These are phyloP conservation scores for Tagetes erecta DNA, from an alignment of 129 eudicot genomes.

Conservation along the genomic window DNA sequence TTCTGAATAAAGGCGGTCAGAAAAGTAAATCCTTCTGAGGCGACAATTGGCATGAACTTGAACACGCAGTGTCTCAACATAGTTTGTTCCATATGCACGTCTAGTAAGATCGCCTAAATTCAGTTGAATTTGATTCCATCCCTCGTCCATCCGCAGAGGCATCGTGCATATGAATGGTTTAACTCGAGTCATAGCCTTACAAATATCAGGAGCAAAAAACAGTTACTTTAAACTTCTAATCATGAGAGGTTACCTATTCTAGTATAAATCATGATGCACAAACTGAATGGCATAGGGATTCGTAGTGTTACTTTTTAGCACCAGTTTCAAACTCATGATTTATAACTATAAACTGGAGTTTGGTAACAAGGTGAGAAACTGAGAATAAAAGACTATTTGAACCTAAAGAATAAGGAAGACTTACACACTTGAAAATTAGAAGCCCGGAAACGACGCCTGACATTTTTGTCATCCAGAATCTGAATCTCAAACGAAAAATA, in stretches of 20 bases:
- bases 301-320: neutral
- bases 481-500: slow-evolving; percentile 98
- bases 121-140: slow-evolving; percentile 97
- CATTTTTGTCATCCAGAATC: slow-evolving; percentile 95
- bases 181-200: slow-evolving; percentile 85
- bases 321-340: neutral
- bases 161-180: slow-evolving; percentile 98
- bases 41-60: slow-evolving; percentile 98
- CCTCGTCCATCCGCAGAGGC: slow-evolving; percentile 95
- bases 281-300: slow-evolving; percentile 12
- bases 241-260: neutral
- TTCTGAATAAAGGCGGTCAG: slow-evolving; percentile 98
- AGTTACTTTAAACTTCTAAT: neutral
- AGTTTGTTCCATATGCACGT: slow-evolving; percentile 97
- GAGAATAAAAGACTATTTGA: slow-evolving; percentile 10
- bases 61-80: slow-evolving; percentile 89
- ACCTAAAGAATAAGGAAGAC: slow-evolving; percentile 49
- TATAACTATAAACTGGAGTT: neutral
- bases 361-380: neutral
- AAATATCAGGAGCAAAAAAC: neutral
- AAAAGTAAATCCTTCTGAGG: slow-evolving; percentile 86
- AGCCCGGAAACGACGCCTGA: slow-evolving; percentile 97
- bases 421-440: slow-evolving; percentile 99
- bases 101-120: slow-evolving; percentile 86
- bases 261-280: slow-evolving; percentile 6